These are phyloP conservation scores for Nymphaea thermarum DNA, from an alignment of 164 flowering plant genomes.

Conservation along the genomic window DNA sequence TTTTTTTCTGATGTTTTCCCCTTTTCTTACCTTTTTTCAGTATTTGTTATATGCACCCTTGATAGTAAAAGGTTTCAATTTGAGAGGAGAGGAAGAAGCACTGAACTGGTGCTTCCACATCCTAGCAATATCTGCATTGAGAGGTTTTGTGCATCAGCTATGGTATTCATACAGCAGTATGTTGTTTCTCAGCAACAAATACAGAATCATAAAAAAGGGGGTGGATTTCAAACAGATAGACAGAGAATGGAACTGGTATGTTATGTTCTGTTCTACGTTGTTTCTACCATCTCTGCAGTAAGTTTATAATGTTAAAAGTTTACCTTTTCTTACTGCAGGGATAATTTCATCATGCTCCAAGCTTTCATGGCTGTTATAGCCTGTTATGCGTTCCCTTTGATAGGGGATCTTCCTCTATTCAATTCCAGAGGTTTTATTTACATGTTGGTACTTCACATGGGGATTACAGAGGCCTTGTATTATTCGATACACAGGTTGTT, in stretches of 20 bases:
- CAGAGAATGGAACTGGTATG: conserved; percentile 79
- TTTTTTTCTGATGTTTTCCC: neutral
- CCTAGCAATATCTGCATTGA: conserved; percentile 37
- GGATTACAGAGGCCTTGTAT: conserved; percentile 70
- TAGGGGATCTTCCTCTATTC: conserved; percentile 41
- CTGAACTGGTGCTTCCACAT: conserved; percentile 49
- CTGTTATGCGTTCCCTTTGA: conserved; percentile 24
- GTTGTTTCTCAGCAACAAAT: conserved; percentile 45
- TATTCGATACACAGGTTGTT: conserved; percentile 50
- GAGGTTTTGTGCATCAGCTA: conserved; percentile 32
- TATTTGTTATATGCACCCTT: conserved; percentile 66
- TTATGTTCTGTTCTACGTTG: no score
- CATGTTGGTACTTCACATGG: conserved; percentile 43
- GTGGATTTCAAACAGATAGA: conserved; percentile 70
- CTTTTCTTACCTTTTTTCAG: conserved; percentile 16
- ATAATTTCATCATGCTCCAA: conserved; percentile 71
- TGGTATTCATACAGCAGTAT: conserved; percentile 40
- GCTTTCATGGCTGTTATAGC: conserved; percentile 36
- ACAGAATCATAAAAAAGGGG: conserved; percentile 34
- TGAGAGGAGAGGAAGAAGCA: conserved; percentile 14
- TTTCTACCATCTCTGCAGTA: neutral
- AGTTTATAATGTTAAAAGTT: neutral
- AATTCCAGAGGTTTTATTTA: conserved; percentile 37
- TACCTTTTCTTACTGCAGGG: conserved; percentile 34
- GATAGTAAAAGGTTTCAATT: conserved; percentile 25